Conservation (phyloP, 179 eudicot species). For the Nepenthes alata region DNA sequence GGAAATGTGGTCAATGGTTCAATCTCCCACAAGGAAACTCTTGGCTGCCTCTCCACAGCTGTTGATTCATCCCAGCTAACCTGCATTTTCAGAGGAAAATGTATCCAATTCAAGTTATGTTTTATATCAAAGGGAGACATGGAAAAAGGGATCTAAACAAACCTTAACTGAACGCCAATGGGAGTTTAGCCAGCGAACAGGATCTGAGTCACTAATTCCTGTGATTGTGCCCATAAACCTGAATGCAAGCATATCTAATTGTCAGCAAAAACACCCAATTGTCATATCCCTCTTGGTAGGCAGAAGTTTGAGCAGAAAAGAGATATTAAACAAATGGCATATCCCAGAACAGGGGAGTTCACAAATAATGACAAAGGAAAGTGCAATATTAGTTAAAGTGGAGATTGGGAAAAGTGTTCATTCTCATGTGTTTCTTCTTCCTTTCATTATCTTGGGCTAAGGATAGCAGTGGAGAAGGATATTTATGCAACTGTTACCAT, state of each 20-base stretch:
- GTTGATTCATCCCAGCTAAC: conserved; percentile 46
- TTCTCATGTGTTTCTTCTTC: no score
- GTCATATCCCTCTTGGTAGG: no score
- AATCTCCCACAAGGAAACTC: conserved; percentile 40
- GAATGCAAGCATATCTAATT: conserved; percentile 7
- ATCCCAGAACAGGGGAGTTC: no score
- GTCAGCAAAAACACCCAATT: conserved; percentile 2
- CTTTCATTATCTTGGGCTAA: no score
- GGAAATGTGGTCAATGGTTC: conserved; percentile 42
- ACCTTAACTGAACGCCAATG: conserved; percentile 91
- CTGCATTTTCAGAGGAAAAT: conserved; percentile 8
- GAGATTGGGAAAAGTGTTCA: no score
- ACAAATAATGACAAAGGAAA: no score
- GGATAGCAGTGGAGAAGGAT: no score
- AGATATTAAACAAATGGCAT: no score
- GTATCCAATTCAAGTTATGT: background rate
- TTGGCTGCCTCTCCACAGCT: conserved; percentile 38
- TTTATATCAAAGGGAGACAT: background rate
- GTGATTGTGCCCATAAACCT: conserved; percentile 83
- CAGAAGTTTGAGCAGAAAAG: no score
- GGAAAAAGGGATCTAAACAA: background rate
- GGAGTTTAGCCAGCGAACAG: conserved; percentile 60
- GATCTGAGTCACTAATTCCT: conserved; percentile 57
- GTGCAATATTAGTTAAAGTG: no score
- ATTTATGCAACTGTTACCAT: no score